Percentiles rank a stretch among this genome's conserved stretches.
phyloP scores from a whole-genome alignment of 805 yeast genomes.

The Yamadazyma scolyti region DNA sequence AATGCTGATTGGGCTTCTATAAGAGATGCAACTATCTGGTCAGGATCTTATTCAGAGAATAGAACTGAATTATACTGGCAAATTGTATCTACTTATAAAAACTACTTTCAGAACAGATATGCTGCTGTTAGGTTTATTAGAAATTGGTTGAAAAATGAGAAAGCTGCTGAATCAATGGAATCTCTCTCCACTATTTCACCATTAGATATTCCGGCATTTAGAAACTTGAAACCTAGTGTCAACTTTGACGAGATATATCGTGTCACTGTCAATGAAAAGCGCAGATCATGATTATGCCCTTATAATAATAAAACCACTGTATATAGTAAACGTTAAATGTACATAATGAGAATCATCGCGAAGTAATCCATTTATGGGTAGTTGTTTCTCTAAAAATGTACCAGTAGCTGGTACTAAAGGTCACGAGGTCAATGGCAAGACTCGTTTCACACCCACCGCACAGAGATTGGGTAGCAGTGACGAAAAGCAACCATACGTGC shows the following conservation, averaged over 20 bases:
- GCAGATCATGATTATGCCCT: too few species aligned
- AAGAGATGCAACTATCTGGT: conserved; percentile 67
- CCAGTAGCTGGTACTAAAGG: not conserved
- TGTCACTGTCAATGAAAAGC: too few species aligned
- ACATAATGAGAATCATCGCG: too few species aligned
- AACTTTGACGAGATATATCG: conserved; percentile 14
- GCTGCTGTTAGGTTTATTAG: conserved; percentile 28
- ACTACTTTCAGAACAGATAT: conserved; percentile 36
- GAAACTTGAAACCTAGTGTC: conserved; percentile 23
- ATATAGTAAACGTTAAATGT: too few species aligned
- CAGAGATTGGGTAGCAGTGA: conserved; percentile 6
- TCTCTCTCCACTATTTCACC: too few species aligned
- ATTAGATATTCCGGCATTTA: conserved; percentile 17
- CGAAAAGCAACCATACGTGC: too few species aligned
- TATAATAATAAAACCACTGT: too few species aligned
- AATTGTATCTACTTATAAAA: conserved; percentile 46
- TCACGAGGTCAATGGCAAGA: not conserved
- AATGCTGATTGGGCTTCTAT: conserved; percentile 84
- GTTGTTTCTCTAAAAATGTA: conserved; percentile 19
- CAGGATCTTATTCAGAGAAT: conserved; percentile 31
- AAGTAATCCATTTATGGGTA: too few species aligned
- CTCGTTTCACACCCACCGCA: conserved; percentile 1
- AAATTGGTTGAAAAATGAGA: conserved; percentile 19
- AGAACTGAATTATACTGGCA: conserved; percentile 54
- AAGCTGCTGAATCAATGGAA: conserved; percentile 7